Conservation (phyloP, 1,284 basidiomycete species). For the Caloboletus firmus region DNA sequence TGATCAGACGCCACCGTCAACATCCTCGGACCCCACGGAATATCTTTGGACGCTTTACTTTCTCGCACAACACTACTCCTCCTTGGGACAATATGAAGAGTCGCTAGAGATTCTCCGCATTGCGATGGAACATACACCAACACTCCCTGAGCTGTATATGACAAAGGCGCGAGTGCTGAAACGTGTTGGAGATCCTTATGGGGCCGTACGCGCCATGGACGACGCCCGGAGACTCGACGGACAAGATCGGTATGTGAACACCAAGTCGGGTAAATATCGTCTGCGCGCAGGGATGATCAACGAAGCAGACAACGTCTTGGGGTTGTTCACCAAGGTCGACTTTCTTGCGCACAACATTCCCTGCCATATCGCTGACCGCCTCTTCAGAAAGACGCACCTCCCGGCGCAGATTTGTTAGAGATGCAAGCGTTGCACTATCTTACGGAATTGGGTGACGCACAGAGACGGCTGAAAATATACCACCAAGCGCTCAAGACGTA, state of each 20-base stretch:
- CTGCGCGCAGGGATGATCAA: slow-evolving; percentile 78
- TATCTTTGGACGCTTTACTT: slow-evolving; percentile 97
- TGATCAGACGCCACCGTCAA: slow-evolving; percentile 28
- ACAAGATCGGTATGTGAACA: slow-evolving; percentile 96
- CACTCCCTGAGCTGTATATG: slow-evolving; percentile 89
- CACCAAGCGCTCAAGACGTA: slow-evolving; percentile 89
- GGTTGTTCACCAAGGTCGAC: slow-evolving; percentile 84
- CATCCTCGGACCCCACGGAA: slow-evolving; percentile 69
- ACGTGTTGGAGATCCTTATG: slow-evolving; percentile 77
- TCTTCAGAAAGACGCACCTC: slow-evolving; percentile 79
- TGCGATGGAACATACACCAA: slow-evolving; percentile 86
- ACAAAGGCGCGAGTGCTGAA: slow-evolving; percentile 86
- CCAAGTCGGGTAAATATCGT: slow-evolving; percentile 91
- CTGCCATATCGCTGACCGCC: slow-evolving; percentile 1
- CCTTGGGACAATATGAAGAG: slow-evolving; percentile 51
- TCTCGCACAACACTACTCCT: slow-evolving; percentile 89
- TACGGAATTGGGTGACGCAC: slow-evolving; percentile 78
- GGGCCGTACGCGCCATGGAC: slow-evolving; percentile 78
- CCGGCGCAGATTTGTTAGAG: slow-evolving; percentile 85
- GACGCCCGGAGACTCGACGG: slow-evolving; percentile 86
- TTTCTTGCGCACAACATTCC: not conserved
- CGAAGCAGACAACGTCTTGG: slow-evolving; percentile 73
- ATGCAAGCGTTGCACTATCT: slow-evolving; percentile 96
- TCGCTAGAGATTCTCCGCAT: slow-evolving; percentile 69
- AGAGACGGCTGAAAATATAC: slow-evolving; percentile 64